phyloP scores from a whole-genome alignment of 1,284 basidiomycete genomes.

The Farysia itapuensis region DNA sequence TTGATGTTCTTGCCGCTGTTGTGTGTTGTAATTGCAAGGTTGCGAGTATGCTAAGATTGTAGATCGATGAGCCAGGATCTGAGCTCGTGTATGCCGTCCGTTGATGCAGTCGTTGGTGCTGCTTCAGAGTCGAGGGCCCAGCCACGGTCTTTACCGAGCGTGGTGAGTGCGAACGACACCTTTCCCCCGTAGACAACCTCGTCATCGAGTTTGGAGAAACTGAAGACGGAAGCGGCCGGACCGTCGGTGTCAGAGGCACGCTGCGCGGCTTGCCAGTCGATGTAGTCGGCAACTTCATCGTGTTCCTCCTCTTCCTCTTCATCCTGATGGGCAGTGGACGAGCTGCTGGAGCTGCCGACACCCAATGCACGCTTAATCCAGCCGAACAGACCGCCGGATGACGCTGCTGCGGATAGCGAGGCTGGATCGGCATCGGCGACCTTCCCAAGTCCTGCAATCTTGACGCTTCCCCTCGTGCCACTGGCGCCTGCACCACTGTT shows the following conservation, averaged over 20 bases:
- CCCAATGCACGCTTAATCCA: constrained; percentile 27
- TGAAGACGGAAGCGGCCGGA: constrained; percentile 11
- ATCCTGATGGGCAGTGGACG: constrained; percentile 9
- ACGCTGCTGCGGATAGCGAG: background rate
- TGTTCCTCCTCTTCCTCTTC: constrained; percentile 46
- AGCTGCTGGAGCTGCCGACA: constrained; percentile 1
- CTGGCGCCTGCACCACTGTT: constrained; percentile 10
- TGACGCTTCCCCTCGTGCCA: constrained; percentile 39
- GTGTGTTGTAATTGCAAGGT: background rate
- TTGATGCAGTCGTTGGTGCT: constrained; percentile 1
- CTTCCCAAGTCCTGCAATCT: constrained; percentile 47
- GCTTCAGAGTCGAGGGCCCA: constrained; percentile 8
- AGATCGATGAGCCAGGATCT: constrained; percentile 28
- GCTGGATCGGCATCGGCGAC: constrained; percentile 24
- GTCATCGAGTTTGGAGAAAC: constrained; percentile 41
- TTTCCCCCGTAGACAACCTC: constrained; percentile 43
- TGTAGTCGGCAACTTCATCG: constrained; percentile 46
- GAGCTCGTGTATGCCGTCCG: constrained; percentile 10
- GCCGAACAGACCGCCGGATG: constrained; percentile 20
- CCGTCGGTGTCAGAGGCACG: constrained; percentile 1
- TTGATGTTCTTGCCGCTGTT: background rate
- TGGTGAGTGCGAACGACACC: constrained; percentile 38
- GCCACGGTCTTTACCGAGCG: constrained; percentile 28
- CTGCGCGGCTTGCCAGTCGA: constrained; percentile 30
- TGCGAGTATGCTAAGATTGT: constrained; percentile 4